Evolutionary conservation across 2,329 filamentous ascomycete species (phyloP).

Genomic region (Cladobotryum mycophilum): DNA sequence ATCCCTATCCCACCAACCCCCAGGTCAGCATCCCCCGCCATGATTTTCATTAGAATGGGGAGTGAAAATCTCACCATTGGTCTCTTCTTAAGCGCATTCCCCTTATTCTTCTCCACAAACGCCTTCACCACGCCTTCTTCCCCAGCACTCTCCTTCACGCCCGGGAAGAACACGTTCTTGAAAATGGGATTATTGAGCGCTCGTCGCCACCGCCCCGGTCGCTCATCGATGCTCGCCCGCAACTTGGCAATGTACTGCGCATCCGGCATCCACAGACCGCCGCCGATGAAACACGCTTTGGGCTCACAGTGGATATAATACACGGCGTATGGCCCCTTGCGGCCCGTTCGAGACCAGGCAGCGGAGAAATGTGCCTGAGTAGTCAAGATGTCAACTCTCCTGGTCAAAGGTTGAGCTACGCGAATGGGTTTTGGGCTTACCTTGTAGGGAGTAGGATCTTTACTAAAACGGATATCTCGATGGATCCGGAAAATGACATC

Average conservation of each 20-base stretch:
- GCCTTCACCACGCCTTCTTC: conserved; percentile 56
- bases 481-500: conserved; percentile 86
- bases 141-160: conserved; percentile 25
- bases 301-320: conserved; percentile 86
- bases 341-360: conserved; percentile 79
- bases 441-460: conserved; percentile 84
- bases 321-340: conserved; percentile 79
- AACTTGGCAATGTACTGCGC: conserved; percentile 58
- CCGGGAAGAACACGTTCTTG: conserved; percentile 57
- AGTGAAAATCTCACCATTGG: conserved; percentile 59
- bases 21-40: neutral
- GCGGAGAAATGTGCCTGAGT: conserved; percentile 73
- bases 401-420: no score
- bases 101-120: conserved; percentile 64
- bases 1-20: conserved; percentile 50
- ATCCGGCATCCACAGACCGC: conserved; percentile 77
- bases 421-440: conserved; percentile 35
- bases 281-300: conserved; percentile 64
- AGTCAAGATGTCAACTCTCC: no score
- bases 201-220: conserved; percentile 62
- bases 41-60: neutral
- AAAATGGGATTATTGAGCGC: conserved; percentile 57
- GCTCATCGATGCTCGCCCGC: conserved; percentile 68
- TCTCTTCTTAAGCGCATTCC: conserved; percentile 74
- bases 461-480: conserved; percentile 76